phyloP scores from a whole-genome alignment of 2,329 filamentous ascomycete genomes.

The Nigrospora oryzae region DNA sequence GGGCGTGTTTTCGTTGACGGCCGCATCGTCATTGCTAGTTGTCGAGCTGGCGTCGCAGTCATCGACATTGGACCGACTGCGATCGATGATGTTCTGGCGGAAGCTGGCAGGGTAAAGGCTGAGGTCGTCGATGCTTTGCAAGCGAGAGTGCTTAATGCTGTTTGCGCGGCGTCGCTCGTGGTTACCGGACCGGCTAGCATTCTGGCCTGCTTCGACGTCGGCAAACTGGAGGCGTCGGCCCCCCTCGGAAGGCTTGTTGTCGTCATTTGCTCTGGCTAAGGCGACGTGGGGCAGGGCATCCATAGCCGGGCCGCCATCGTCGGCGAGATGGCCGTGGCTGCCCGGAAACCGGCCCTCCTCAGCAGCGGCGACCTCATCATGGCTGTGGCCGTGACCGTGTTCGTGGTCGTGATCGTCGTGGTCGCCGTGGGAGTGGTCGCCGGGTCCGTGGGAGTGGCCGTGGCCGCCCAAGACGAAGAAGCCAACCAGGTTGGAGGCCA shows the following conservation, averaged over 20 bases:
- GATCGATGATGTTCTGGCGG: conserved; percentile 84
- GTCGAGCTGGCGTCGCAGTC: conserved; percentile 44
- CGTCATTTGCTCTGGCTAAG: conserved; percentile 36
- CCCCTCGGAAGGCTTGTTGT: conserved; percentile 21
- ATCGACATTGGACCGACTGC: conserved; percentile 55
- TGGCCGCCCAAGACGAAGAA: conserved; percentile 91
- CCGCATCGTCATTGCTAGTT: conserved; percentile 16
- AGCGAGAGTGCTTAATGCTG: conserved; percentile 45
- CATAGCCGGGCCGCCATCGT: conserved; percentile 49
- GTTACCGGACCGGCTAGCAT: conserved; percentile 23
- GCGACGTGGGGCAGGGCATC: conserved; percentile 57
- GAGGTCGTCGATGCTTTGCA: conserved; percentile 62
- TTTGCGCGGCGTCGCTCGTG: conserved; percentile 36
- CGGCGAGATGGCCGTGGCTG: conserved; percentile 33
- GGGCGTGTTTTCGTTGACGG: conserved; percentile 27
- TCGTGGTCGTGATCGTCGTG: conserved; percentile 43
- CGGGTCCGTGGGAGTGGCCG: conserved; percentile 68
- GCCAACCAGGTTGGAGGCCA: conserved; percentile 82
- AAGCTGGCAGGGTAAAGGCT: conserved; percentile 86
- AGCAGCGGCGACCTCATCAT: conserved; percentile 27
- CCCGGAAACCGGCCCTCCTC: conserved; percentile 43
- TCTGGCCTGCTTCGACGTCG: conserved; percentile 17
- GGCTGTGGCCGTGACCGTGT: conserved; percentile 31
- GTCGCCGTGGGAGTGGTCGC: conserved; percentile 39
- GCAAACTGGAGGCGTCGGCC: conserved; percentile 31